Percentiles rank a stretch among this genome's conserved stretches.
phyloP scores from a whole-genome alignment of 345 rosid species.

The Hirschfeldia incana region DNA sequence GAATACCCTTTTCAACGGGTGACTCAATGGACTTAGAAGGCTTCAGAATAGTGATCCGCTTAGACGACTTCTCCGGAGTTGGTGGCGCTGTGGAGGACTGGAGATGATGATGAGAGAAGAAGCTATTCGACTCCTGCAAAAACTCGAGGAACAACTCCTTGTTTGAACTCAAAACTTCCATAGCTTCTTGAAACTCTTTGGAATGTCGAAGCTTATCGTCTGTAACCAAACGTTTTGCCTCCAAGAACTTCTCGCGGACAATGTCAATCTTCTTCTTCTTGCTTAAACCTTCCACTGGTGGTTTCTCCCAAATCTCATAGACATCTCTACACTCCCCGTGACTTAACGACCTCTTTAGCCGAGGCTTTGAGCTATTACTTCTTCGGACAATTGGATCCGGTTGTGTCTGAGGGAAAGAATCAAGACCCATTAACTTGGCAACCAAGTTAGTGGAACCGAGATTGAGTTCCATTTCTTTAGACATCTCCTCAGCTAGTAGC shows the following conservation, averaged over 20 bases:
- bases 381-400: slow-evolving; percentile 42
- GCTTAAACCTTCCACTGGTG: slow-evolving; percentile 35
- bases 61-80: slow-evolving; percentile 47
- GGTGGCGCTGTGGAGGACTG: neutral
- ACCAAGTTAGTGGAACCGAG: slow-evolving; percentile 66
- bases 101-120: slow-evolving; percentile 55
- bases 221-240: slow-evolving; percentile 80
- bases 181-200: slow-evolving; percentile 81
- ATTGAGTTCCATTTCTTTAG: slow-evolving; percentile 64
- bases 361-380: slow-evolving; percentile 48
- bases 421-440: slow-evolving; percentile 97
- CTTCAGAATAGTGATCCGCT: slow-evolving; percentile 74
- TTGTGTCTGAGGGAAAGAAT: slow-evolving; percentile 62
- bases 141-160: slow-evolving; percentile 76
- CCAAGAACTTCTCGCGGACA: slow-evolving; percentile 84
- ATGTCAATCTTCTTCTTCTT: slow-evolving; percentile 60
- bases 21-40: slow-evolving; percentile 64
- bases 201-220: slow-evolving; percentile 83
- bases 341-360: slow-evolving; percentile 55
- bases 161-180: slow-evolving; percentile 76
- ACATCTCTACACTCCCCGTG: slow-evolving; percentile 59
- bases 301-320: slow-evolving; percentile 57
- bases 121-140: slow-evolving; percentile 49
- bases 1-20: neutral
- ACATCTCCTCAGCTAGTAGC: slow-evolving; percentile 78